Conservation (phyloP, 805 yeast species). For the Grigorovia yakushimaensis region DNA sequence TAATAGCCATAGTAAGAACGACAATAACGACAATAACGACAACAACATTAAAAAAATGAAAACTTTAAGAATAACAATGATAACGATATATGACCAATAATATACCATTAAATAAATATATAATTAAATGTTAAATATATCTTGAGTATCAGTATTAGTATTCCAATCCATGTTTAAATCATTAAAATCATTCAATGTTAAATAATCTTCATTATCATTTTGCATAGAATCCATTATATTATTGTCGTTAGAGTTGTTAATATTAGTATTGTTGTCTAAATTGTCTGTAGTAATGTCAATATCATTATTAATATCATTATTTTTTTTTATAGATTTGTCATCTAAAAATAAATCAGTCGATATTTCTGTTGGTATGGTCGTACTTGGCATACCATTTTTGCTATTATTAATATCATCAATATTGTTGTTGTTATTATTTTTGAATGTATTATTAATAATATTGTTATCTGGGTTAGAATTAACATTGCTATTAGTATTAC, state of each 20-base stretch:
- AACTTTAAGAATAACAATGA: too few relatives aligned
- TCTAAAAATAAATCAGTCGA: neutral
- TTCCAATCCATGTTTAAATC: constrained; percentile 29
- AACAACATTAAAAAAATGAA: too few relatives aligned
- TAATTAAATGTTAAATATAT: constrained; percentile 2
- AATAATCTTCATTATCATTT: constrained; percentile 23
- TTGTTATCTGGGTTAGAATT: too few relatives aligned
- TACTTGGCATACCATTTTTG: neutral
- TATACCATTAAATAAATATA: neutral
- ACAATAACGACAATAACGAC: too few relatives aligned
- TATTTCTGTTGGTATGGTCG: neutral
- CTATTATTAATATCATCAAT: neutral
- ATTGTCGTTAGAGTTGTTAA: neutral
- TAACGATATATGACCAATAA: too few relatives aligned
- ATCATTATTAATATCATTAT: neutral
- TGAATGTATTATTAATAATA: too few relatives aligned
- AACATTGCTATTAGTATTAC: too few relatives aligned
- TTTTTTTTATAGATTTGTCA: neutral
- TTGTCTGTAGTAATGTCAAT: constrained; percentile 2
- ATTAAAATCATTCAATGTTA: constrained; percentile 29
- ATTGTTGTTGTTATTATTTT: too few relatives aligned
- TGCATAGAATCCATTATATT: constrained; percentile 5
- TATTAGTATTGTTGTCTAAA: neutral
- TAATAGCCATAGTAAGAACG: too few relatives aligned
- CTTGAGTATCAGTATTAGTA: constrained; percentile 16